Evolutionary conservation across 352 stramenopile species (phyloP), one percentile per base, ranked within the genome.

Genomic region (Pilasporangium apinafurcum): DNA sequence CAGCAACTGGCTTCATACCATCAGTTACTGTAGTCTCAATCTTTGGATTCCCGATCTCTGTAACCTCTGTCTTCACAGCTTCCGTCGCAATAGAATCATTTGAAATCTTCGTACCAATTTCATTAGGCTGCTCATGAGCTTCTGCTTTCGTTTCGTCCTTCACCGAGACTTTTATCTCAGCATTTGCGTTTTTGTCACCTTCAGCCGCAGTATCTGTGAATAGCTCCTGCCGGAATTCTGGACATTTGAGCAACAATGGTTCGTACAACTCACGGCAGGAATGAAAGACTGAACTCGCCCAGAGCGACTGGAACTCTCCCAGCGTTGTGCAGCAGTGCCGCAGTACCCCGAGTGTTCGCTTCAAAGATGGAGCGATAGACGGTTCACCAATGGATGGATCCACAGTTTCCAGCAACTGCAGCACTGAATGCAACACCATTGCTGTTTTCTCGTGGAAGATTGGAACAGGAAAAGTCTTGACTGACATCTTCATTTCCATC

Each of bases 391-490:
- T 37, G 13, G 45, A 37, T 16, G 52, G 34, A 20, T 60, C 61
- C 32, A 46, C 49, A 33, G 82, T 85, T 38, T 79, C 68, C 27
- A 84, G 14, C 20, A 71, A 46, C 3, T 68, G 44, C 2, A 80
- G 36, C 17, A 75, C 54, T 6, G 67, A 64, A 2, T 49, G 59
- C 24, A 90, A 44, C 7, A 90, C 20, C 73, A 83, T 83, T 18
- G 38, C 51, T 17, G 44, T 61, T 48, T 86, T 87, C 29, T 86
- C 78, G 37, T 87, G 73, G 25, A 90, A 72, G 12, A 81, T 62
- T 5, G 65, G 58, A 26, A 61, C 53, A 1, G 71, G 59, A 38
- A 87, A 90, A n/a, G 54, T 51, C 28, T 65, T 62, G 8, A 84
- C 64, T 13, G 33, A 25, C 24, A 51, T 44, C 27, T 65, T 53